Evolutionary conservation across 371 early-diverging fungal genomes (phyloP), one percentile per base, ranked within the genome.

Genomic region (Mucor indicus): DNA sequence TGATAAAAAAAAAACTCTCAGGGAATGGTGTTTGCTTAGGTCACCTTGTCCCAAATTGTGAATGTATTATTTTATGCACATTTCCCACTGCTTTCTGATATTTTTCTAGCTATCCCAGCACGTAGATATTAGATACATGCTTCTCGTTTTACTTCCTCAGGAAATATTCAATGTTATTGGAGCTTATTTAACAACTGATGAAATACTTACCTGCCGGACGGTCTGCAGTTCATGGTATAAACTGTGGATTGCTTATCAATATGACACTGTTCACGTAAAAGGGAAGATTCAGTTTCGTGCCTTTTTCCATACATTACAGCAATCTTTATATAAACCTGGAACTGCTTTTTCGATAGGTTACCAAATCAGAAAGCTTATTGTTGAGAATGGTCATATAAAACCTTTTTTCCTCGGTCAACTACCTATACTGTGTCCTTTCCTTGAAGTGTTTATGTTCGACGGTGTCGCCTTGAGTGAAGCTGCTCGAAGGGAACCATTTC

Each of bases 361-460:
- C 33, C 51, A 51, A n/a, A 16, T 51, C 1, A 37, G 44, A 3
- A 51, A 38, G 3, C 24, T 51, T n/a, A 16, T 37, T 12, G 23
- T 51, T 30, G 51, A 51, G 30, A 51, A 38, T 30, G 51, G 43
- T 10, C 37, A 37, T 17, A 22, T 51, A 4, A 38, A 44, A 13
- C 51, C 51, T 6, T 19, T 20, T 2, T 25, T 21, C 5, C 13
- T 51, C 4, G 51, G 51, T 17, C 44, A 37, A 16, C n/a, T 51
- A 16, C 51, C 51, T 16, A 2, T 15, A 9, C 35, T 51, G 3
- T 51, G 35, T 13, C 51, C 51, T 6, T 44, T 12, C n/a, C 17
- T 51, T 12, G 29, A 51, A 21, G 44, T 43, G 4, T 37, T 51
- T 15, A 44, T 38, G 30, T 30, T 37, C 23, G 51, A 51, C 38